Evolutionary conservation across 1,284 basidiomycete genomes (phyloP).

Genomic region (Cryptococcus maquisensis): DNA sequence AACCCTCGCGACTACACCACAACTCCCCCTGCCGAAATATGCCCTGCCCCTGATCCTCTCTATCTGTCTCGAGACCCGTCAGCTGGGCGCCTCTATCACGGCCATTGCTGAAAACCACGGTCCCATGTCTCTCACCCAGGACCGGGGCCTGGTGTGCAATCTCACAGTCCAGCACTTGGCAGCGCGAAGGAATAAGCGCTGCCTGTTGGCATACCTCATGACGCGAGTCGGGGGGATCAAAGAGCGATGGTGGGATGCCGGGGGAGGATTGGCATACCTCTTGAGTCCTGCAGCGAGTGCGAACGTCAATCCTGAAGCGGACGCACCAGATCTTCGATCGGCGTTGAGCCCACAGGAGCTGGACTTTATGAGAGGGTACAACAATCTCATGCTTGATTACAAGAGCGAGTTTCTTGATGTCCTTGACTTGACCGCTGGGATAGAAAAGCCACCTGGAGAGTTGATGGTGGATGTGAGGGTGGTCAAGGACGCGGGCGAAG

Average conservation of each 20-base stretch:
- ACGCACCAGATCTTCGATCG: slow-evolving; percentile 60
- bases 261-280: slow-evolving; percentile 85
- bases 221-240: slow-evolving; percentile 76
- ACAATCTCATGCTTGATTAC: slow-evolving; percentile 73
- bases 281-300: slow-evolving; percentile 51
- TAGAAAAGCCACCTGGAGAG: slow-evolving; percentile 59
- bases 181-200: slow-evolving; percentile 85
- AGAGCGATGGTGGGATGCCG: slow-evolving; percentile 83
- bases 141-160: slow-evolving; percentile 58
- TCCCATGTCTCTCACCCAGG: slow-evolving; percentile 42
- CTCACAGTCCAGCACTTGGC: slow-evolving; percentile 82
- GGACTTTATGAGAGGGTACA: slow-evolving; percentile 81
- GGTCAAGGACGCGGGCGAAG: slow-evolving; percentile 75
- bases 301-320: slow-evolving; percentile 15
- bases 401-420: slow-evolving; percentile 80
- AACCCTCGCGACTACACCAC: slow-evolving; percentile 65
- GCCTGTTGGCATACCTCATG: slow-evolving; percentile 84
- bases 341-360: slow-evolving; percentile 85
- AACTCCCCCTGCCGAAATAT: slow-evolving; percentile 71
- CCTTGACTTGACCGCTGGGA: slow-evolving; percentile 74
- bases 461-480: slow-evolving; percentile 50
- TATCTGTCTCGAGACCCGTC: slow-evolving; percentile 85
- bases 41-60: slow-evolving; percentile 81
- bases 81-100: slow-evolving; percentile 58
- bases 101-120: slow-evolving; percentile 36